Base-by-base conservation (phyloP, 352 stramenopile genomes). In the Phytophthora tentaculata region DNA sequence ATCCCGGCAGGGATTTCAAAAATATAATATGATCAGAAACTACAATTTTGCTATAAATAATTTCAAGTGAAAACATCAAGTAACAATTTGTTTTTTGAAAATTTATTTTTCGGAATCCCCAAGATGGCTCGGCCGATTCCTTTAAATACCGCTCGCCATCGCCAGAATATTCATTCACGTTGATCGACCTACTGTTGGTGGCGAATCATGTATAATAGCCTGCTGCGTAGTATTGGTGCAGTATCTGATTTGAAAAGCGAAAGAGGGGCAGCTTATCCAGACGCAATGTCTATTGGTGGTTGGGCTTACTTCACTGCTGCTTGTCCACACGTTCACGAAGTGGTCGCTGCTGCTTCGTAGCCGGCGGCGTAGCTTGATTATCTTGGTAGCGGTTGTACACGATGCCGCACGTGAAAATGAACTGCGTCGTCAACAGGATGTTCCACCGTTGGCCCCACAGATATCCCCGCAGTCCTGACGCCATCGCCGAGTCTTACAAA, bases 401-500 rank as follows among this genome's bases (percentile, higher is more conserved):
- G 16, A 94, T 71, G 28, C 72, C 76, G 53, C 71, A 80, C 64
- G 81, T 92, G 70, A 90, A 89, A 64, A 91, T 80, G 57, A 67
- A 77, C 64, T 94, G 85, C 43, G 83, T 79, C 57, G 80, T 89
- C 35, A 94, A 76, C 54, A 94, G 62, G 47, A 94, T 88, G 71
- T 91, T 90, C 83, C 84, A 94, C 57, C 85, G 81, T 48, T 91
- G 78, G 51, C 83, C 67, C 60, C 81, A 73, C 63, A 94, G 59
- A 69, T 86, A 94, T 57, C 74, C 72, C 23, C 61, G 76, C 61
- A 90, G 79, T 61, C 69, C 70, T 41, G 77, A 80, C 76, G 17
- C 57, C 37, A 41, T 22, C 23, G 56, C 70, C 37, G 22, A 13
- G 24, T 55, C 16, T 43, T 37, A 39, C n/a, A 16, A 67, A 28